A percentile compares a stretch with the other conserved stretches of the same genome.
Conservation (phyloP, 495 filamentous ascomycete genomes). For the Trichoderma virens region DNA sequence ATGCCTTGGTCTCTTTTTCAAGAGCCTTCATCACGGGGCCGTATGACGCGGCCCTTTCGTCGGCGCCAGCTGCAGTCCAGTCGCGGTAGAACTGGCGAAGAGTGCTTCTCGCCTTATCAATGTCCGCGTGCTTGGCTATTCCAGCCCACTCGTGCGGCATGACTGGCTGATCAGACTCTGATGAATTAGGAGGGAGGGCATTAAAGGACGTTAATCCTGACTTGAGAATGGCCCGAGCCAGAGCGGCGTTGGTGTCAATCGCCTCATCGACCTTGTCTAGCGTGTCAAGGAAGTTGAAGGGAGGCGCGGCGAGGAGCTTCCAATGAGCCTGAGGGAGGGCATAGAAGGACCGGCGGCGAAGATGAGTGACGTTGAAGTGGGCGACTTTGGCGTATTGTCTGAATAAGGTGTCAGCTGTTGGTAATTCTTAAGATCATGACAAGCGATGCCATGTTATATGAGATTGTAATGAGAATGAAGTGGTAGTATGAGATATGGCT, state of each 20-base stretch:
- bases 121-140: conserved; percentile 56
- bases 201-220: conserved; percentile 60
- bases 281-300: conserved; percentile 72
- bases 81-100: conserved; percentile 92
- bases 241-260: conserved; percentile 79
- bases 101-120: conserved; percentile 86
- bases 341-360: conserved; percentile 84
- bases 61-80: conserved; percentile 72
- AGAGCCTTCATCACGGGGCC: conserved; percentile 61
- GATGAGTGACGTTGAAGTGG: conserved; percentile 82
- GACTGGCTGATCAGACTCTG: conserved; percentile 13
- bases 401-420: conserved; percentile 10
- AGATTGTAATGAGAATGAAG: no score
- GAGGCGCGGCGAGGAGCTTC: conserved; percentile 67
- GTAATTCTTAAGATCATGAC: no score
- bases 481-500: no score
- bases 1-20: conserved; percentile 36
- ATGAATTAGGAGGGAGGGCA: conserved; percentile 18
- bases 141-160: conserved; percentile 52
- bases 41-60: conserved; percentile 70
- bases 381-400: conserved; percentile 79
- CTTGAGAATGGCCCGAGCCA: conserved; percentile 67
- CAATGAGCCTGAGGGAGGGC: conserved; percentile 76
- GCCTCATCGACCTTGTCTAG: conserved; percentile 75
- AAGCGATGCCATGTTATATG: no score